These are phyloP conservation scores for Crithidia mellificae DNA, from an alignment of 208 protist species.

Conservation along the genomic window DNA sequence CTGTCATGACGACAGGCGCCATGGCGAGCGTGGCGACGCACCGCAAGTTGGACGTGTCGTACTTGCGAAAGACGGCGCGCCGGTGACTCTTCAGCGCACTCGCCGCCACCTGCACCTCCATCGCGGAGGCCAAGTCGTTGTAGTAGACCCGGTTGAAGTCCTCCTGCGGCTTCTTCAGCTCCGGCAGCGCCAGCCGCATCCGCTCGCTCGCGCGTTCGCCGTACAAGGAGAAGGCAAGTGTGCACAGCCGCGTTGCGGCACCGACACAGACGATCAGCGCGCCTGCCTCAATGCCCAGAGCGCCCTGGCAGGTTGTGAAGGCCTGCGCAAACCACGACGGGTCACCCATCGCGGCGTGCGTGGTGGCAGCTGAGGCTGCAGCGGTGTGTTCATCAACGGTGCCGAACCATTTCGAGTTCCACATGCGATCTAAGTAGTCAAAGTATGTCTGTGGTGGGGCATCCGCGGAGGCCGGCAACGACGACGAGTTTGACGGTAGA, in stretches of 20 bases:
- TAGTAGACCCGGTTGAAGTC: conserved; percentile 81
- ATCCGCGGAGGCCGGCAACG: background rate
- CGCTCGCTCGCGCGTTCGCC: conserved; percentile 77
- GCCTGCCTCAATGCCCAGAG: conserved; percentile 56
- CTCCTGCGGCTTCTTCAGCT: conserved; percentile 70
- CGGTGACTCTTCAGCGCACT: conserved; percentile 76
- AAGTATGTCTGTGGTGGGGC: conserved; percentile 43
- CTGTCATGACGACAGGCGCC: conserved; percentile 66
- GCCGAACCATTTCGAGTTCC: conserved; percentile 77
- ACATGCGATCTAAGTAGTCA: conserved; percentile 57
- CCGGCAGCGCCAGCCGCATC: conserved; percentile 74
- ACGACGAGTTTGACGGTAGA: background rate
- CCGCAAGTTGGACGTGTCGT: conserved; percentile 72
- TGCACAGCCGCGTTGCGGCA: conserved; percentile 54
- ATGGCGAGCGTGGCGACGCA: conserved; percentile 67
- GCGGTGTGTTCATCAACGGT: conserved; percentile 42
- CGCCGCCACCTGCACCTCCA: conserved; percentile 83
- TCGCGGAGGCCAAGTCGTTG: conserved; percentile 55
- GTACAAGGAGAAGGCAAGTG: conserved; percentile 78
- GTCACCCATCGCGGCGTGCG: conserved; percentile 11
- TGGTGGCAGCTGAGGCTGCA: background rate
- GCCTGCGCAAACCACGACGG: conserved; percentile 41
- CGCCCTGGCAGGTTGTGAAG: conserved; percentile 48
- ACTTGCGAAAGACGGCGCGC: conserved; percentile 63
- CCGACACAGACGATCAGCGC: conserved; percentile 59